Base-by-base conservation (phyloP, 257 asterid genomes). In the Solanum stenotomum region DNA sequence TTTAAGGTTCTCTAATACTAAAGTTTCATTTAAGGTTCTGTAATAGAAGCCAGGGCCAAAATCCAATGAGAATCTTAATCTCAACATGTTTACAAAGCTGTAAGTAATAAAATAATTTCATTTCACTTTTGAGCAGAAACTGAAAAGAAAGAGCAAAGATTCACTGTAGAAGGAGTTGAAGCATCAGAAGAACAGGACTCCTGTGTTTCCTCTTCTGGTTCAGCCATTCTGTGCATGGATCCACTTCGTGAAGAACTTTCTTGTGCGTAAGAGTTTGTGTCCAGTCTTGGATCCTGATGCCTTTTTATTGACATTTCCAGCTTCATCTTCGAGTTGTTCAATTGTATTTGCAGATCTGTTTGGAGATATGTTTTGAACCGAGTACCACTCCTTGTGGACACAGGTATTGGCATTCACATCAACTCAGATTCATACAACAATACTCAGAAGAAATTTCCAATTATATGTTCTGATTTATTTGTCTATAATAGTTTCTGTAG, bases 371-470 rank as follows among this genome's bases (percentile, higher is more conserved):
- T 89, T 95, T 91, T 56, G 98, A 97, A 91, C 99, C 99, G 11
- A 95, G 98, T 87, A 97, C 98, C 88, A 97, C 99, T 22, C 91
- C 98, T 89, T 97, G 99, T 92, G 99, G 99, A 72, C 99, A 97
- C 94, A 95, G 98, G 98, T 96, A 92, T 59, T 61, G 7, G 10
- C 8, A 16, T 78, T 33, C 37, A 42, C 85, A 25, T 40, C 10
- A 38, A 37, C 22, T 76, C 34, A 76, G 27, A 76, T 77, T 38
- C 84, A 38, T 37, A 11, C 29, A 12, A 8, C 83, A 20, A 10
- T 74, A 34, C 81, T 37, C 83, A n/a, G 18, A 11, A n/a, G 16
- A 63, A 63, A 46, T 46, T 46, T 14, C 59, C 59, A 14, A 13
- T n/a, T 63, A 10, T 63, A 13, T 40, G 38, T 76, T 35, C 75